Conservation (phyloP, 2,329 filamentous ascomycete species). For the Colletotrichum chlorophyti region DNA sequence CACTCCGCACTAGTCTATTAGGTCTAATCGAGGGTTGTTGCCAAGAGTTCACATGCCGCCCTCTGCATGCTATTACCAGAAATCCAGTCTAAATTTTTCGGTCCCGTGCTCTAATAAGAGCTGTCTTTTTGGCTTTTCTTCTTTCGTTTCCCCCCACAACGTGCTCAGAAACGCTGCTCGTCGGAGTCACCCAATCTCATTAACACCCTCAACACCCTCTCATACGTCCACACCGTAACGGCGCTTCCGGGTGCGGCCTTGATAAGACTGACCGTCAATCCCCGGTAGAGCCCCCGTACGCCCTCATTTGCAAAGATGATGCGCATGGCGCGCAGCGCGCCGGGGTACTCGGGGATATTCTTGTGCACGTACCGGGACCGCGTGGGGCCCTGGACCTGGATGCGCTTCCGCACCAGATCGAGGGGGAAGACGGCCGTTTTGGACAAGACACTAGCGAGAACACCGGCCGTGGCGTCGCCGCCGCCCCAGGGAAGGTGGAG, state of each 20-base stretch:
- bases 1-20: no score
- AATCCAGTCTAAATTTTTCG: background rate
- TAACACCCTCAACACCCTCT: slow-evolving; percentile 72
- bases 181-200: slow-evolving; percentile 42
- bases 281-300: slow-evolving; percentile 81
- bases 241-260: slow-evolving; percentile 95
- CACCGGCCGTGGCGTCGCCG: slow-evolving; percentile 83
- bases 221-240: slow-evolving; percentile 95
- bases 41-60: no score
- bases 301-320: slow-evolving; percentile 78
- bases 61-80: background rate
- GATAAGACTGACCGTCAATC: slow-evolving; percentile 84
- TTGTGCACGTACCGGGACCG: slow-evolving; percentile 78
- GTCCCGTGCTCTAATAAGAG: background rate
- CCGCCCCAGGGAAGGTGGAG: slow-evolving; percentile 73
- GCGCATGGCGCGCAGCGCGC: slow-evolving; percentile 69
- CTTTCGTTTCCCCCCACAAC: background rate
- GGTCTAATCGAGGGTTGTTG: background rate
- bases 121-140: slow-evolving; percentile 10
- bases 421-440: slow-evolving; percentile 94
- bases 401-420: slow-evolving; percentile 88
- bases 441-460: slow-evolving; percentile 78
- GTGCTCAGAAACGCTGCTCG: background rate
- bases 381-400: slow-evolving; percentile 95
- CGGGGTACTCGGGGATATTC: slow-evolving; percentile 85